Evolutionary conservation across 2,329 filamentous ascomycete species (phyloP).

Genomic region (Trichoderma citrinoviride): DNA sequence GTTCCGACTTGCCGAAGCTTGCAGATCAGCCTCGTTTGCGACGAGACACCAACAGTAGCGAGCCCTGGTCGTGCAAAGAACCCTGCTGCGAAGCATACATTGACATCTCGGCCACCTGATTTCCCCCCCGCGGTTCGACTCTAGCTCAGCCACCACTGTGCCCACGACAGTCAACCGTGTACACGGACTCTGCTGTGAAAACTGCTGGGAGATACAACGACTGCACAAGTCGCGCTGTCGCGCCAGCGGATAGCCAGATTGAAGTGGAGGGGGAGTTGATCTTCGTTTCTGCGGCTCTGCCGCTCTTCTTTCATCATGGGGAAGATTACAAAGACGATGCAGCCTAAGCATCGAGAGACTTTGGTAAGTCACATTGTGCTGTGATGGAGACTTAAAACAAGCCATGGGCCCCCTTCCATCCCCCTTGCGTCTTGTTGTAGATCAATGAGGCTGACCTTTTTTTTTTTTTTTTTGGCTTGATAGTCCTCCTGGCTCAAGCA

Average conservation of each 20-base stretch:
- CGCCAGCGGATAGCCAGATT: conserved; percentile 39
- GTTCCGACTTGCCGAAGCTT: not conserved
- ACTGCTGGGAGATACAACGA: conserved; percentile 30
- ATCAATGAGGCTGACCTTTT: not conserved
- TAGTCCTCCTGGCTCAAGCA: conserved; percentile 85
- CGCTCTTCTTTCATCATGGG: conserved; percentile 61
- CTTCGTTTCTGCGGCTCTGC: conserved; percentile 53
- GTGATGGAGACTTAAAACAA: not conserved
- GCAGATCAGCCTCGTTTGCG: not conserved
- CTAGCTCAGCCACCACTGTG: conserved; percentile 16
- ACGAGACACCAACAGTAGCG: not conserved
- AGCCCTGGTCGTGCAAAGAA: not conserved
- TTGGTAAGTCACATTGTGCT: conserved; percentile 47
- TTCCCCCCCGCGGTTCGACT: conserved; percentile 5
- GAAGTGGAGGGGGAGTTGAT: conserved; percentile 59
- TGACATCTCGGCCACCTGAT: not conserved
- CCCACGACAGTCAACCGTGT: not conserved
- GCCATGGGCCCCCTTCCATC: not conserved
- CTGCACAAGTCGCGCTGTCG: conserved; percentile 39
- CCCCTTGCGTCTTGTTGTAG: not conserved
- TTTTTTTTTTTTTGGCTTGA: conserved; percentile 1
- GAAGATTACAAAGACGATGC: conserved; percentile 66
- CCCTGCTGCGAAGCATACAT: not conserved
- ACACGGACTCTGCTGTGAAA: not conserved
- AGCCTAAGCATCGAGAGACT: conserved; percentile 65